Base-by-base conservation (phyloP, 2,329 filamentous ascomycete genomes). In the Colletotrichum spinosum region DNA sequence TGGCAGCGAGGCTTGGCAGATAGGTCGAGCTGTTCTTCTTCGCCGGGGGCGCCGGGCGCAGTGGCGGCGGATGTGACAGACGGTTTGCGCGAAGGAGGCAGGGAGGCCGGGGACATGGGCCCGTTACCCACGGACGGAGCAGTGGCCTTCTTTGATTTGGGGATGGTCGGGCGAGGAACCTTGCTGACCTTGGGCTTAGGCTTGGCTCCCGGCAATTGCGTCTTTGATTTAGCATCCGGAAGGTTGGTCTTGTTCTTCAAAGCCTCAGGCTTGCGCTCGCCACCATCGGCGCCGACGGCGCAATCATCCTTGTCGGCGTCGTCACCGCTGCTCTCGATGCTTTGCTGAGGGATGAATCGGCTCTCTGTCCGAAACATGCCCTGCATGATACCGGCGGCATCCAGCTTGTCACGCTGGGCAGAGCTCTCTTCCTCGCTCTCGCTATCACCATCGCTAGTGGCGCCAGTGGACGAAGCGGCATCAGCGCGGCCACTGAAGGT, bases 1-100 rank as follows among this genome's bases (percentile, higher is more conserved):
- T 99, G 96, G 83, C 96, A 99, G 68, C 96, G 94, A 61, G 96
- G 96, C 81, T 98, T 97, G 70, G 92, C 94, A 0, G 95, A 97
- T 17, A 98, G 82, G 72, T 99, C 95, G 3, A 94, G 96, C 53
- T 97, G 84, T 62, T 97, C 94, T 70, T 97, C 94, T 70, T 97
- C 93, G 70, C 94, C 93, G 38, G 84, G 83, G 52, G 84, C 86
- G 8, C 82, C 81, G 6, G 83, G 79, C 51, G 82, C 69, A 42
- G 77, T 73, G 12, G 76, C 77, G 12, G 78, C 79, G 12, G 92
- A 93, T 10, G 89, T 86, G 62, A 90, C 84, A 1, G 92, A 94
- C 44, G 88, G 87, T 79, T 96, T 96, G 72, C 92, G 90, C 38
- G 92, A 89, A 68, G 91, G 84, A 15, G 92, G 89, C 58, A 93